Base-by-base conservation (phyloP, 1,284 basidiomycete genomes). In the Phenoliferia sp. region DNA sequence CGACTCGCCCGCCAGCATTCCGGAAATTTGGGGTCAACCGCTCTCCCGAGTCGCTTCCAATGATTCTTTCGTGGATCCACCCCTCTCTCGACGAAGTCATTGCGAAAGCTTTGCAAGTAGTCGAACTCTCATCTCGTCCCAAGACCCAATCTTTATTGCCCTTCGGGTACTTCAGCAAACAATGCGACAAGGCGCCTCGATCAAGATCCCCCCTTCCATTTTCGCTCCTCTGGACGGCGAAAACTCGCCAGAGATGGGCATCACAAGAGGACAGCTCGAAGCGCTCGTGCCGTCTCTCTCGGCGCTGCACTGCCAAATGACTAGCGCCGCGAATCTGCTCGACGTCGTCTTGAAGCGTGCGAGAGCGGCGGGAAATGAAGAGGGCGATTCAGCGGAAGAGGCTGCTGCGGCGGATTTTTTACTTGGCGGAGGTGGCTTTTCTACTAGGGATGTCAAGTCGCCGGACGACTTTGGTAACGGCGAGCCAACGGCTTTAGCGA, bases 221-320 rank as follows among this genome's bases (percentile, higher is more conserved):
- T 59, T 22, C 55, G 28, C 31, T 0, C 29, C 1, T 16, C 7
- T n/a, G 17, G 59, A 44, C 7, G 36, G 48, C 31, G 59, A 59
- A 19, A n/a, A n/a, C n/a, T n/a, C n/a, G n/a, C 17, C 15, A 17
- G 1, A 28, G 6, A 29, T 17, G 28, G 59, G 59, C 5, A 35
- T 57, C 15, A 29, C 16, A 19, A 32, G 15, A 19, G 33, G 36
- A 6, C 35, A 29, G 59, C 26, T 59, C 28, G 35, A 6, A 1
- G 59, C 59, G 26, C 59, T 59, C 28, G n/a, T 59, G n/a, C 59
- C 59, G 35, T 26, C 59, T 26, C 59, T 59, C 59, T 19, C 17
- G 26, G 59, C 35, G 2, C 22, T 59, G 35, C 59, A 59, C 31
- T 29, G 36, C 15, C 59, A 59, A 39, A 59, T 59, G 59, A 31